Evolutionary conservation across 1,139 yeast genomes (phyloP), one percentile per base, ranked within the genome.

Genomic region (Zygosaccharomyces pseudobailii): DNA sequence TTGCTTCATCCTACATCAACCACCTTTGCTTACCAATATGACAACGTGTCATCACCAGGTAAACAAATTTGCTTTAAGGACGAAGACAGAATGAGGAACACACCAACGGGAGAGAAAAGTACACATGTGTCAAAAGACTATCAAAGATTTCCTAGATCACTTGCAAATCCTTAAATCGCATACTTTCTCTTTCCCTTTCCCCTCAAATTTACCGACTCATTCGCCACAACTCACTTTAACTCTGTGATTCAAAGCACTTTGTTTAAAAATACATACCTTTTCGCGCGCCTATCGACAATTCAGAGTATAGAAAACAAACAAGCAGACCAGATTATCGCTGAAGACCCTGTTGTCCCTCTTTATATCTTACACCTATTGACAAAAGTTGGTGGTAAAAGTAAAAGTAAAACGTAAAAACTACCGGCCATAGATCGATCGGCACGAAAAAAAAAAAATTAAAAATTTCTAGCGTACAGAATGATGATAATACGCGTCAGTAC

Each of bases 341-440:
- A 38, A 38, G 41, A 38, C 41, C 41, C 41, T 38, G 41, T 22
- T 38, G 41, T 38, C 34, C 34, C 41, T 38, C 41, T 38, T 38
- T 38, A 38, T 38, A 38, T 32, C 17, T 25, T 8, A 5, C 41
- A 9, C 17, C 17, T 38, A 13, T 19, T 17, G 23, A 27, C 34
- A 38, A 27, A 30, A 38, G 41, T 38, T 38, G 35, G 41, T 28
- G 22, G 41, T 38, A 38, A 28, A 38, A 38, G 41, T 38, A 32
- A 38, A 38, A 38, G 41, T 38, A 38, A 27, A 27, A 38, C 41
- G 34, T 20, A 38, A 32, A 28, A 28, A 28, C 41, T 7, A 38
- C 30, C 23, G 30, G 33, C 34, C 41, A 27, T 17, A 27, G 41
- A 38, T 38, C 41, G 41, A 38, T 38, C 41, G 25, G 41, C 41